A percentile compares a stretch with the other conserved stretches of the same genome.
phyloP scores from a whole-genome alignment of 768 basidiomycete species.

The Tylopilus intermedius region DNA sequence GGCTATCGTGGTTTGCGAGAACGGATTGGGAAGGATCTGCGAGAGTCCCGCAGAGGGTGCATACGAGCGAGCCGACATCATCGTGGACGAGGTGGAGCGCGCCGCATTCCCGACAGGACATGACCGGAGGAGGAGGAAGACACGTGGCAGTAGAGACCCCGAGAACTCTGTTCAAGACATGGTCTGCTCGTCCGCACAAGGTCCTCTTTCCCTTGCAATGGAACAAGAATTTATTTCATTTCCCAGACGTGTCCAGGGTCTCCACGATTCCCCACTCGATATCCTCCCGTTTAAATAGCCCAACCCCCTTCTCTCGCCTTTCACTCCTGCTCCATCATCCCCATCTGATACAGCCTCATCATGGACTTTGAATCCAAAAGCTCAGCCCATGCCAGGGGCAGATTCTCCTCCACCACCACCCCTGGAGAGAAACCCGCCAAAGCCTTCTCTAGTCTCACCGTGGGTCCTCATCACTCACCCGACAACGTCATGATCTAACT shows the following conservation, averaged over 20 bases:
- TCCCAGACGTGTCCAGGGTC: too few species aligned
- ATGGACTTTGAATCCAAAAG: constrained; percentile 57
- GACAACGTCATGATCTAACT: constrained; percentile 10
- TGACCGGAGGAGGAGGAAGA: not conserved
- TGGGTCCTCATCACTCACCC: constrained; percentile 31
- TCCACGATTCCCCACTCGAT: too few species aligned
- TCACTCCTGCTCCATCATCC: constrained; percentile 35
- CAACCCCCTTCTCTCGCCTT: constrained; percentile 11
- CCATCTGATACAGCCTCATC: not conserved
- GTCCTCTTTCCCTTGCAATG: too few species aligned
- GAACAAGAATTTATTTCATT: too few species aligned
- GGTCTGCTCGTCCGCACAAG: too few species aligned
- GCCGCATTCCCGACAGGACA: constrained; percentile 51
- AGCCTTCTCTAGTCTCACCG: constrained; percentile 61
- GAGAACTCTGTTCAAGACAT: constrained; percentile 19
- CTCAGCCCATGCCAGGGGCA: constrained; percentile 59
- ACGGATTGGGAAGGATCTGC: constrained; percentile 57
- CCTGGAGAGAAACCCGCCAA: constrained; percentile 47
- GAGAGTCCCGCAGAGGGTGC: constrained; percentile 69
- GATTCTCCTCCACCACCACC: constrained; percentile 41
- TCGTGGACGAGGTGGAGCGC: constrained; percentile 51
- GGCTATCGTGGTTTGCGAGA: constrained; percentile 42
- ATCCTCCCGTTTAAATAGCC: constrained; percentile 30
- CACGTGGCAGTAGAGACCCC: constrained; percentile 16
- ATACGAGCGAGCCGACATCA: constrained; percentile 56